Base-by-base conservation (phyloP, 192 early-diverging fungal genomes). In the Pilaira anomala region DNA sequence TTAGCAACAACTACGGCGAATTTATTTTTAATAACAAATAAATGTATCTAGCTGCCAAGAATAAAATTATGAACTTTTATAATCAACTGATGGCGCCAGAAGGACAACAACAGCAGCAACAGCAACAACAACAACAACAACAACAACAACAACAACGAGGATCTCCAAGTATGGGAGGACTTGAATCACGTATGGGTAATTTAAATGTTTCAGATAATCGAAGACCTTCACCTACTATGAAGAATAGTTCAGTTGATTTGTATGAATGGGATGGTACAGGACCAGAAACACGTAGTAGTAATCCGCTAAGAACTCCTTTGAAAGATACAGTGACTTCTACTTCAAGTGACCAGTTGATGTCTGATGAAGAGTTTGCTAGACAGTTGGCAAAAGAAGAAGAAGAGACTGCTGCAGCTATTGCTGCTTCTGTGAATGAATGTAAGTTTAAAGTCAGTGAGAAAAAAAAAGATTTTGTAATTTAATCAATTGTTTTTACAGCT, bases 361-460 rank as follows among this genome's bases (percentile, higher is more conserved):
- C 71, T 16, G 81, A 83, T 42, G 81, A 83, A 54, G 81, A 83
- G 53, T 75, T 76, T 62, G 81, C 81, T 41, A 74, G 78, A 25
- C 71, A 66, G 19, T 51, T 83, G 54, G 81, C 81, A 9, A 46
- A 8, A 48, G 58, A 62, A 28, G 66, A 62, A 18, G 45, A 33
- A 30, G 56, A 58, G 9, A 3, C 36, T 42, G 40, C 22, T 4
- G 56, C 9, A 9, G 56, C 39, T 58, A 14, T 22, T 42, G 12
- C 44, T 42, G 12, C 44, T 57, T 41, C 19, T 41, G 55, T 28
- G 22, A 54, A 9, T 19, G 55, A 57, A 40, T 1, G 22, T 26
- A 26, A 22, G 9, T 26, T 26, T 21, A 25, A 19, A 28, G 6
- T n/a, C n/a, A 51, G 24, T 26, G 22, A 51, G 19, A 24, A 50